Conservation (phyloP, 1,284 basidiomycete species). For the Sphaerobolus stellatus region DNA sequence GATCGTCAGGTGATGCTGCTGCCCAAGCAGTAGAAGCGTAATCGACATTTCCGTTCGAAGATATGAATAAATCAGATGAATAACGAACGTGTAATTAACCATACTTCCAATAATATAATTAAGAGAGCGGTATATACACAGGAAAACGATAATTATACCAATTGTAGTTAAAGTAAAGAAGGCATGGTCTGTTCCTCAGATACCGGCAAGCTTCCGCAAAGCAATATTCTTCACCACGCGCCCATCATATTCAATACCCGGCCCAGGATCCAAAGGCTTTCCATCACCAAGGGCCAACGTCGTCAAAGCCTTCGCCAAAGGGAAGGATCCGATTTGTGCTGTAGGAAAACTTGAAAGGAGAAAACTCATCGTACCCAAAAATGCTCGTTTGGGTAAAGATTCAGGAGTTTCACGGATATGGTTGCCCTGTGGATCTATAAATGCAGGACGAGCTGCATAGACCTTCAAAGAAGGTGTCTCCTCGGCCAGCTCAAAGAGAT, state of each 20-base stretch:
- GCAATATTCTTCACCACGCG: neutral
- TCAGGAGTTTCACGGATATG: neutral
- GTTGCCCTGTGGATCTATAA: neutral
- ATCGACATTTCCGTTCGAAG: too few relatives aligned
- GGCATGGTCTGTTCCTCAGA: too few relatives aligned
- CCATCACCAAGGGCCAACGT: neutral
- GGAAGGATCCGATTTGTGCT: neutral
- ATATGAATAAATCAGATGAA: too few relatives aligned
- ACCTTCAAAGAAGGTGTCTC: neutral
- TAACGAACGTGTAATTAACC: too few relatives aligned
- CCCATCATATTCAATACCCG: neutral
- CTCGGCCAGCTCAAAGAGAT: slow-evolving; percentile 20
- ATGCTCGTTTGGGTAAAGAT: neutral
- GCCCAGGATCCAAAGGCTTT: neutral
- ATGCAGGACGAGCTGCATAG: neutral
- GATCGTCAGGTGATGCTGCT: too few relatives aligned
- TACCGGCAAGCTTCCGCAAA: neutral
- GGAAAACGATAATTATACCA: too few relatives aligned
- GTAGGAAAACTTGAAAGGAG: neutral
- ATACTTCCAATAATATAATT: too few relatives aligned
- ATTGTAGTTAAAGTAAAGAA: too few relatives aligned
- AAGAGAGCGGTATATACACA: too few relatives aligned
- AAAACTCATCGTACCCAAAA: neutral
- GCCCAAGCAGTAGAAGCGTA: too few relatives aligned
- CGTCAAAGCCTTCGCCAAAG: neutral